Conservation (phyloP, 768 basidiomycete species). For the Amanita molliuscula region DNA sequence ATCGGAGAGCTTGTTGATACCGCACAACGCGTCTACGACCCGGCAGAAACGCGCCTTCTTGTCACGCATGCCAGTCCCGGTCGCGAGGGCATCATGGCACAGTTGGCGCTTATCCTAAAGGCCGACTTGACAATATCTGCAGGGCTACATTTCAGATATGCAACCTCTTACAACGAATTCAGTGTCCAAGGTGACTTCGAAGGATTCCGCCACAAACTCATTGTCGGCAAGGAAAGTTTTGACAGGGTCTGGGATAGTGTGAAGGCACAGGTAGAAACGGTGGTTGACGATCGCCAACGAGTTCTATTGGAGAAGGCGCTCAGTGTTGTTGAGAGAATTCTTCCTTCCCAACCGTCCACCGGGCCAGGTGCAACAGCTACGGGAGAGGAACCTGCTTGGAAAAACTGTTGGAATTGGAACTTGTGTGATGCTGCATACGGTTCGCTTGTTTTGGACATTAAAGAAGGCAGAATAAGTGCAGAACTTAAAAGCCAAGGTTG, state of each 20-base stretch:
- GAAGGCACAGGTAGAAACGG: constrained; percentile 80
- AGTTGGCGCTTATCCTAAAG: constrained; percentile 84
- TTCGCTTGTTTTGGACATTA: constrained; percentile 76
- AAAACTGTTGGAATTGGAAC: constrained; percentile 99
- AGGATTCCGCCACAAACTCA: constrained; percentile 73
- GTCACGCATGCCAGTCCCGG: constrained; percentile 90
- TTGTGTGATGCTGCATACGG: constrained; percentile 94
- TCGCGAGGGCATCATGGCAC: constrained; percentile 85
- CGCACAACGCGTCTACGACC: constrained; percentile 88
- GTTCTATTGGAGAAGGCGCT: constrained; percentile 84
- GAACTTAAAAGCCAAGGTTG: constrained; percentile 89
- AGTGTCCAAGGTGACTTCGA: constrained; percentile 87
- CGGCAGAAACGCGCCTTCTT: constrained; percentile 87
- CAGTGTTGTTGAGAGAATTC: constrained; percentile 74
- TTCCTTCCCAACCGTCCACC: constrained; percentile 36
- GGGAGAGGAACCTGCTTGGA: constrained; percentile 91
- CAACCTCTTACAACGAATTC: constrained; percentile 94
- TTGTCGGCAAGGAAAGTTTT: constrained; percentile 70
- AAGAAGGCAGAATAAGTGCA: constrained; percentile 85
- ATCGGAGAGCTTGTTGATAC: constrained; percentile 98
- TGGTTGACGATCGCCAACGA: constrained; percentile 86
- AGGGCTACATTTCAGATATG: constrained; percentile 96
- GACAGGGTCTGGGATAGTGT: constrained; percentile 94
- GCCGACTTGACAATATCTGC: constrained; percentile 92
- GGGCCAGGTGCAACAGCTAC: constrained; percentile 39